A percentile compares a stretch with the other conserved stretches of the same genome.
Conservation (phyloP, 305 asterid genomes). For the Fraxinus sp. region DNA sequence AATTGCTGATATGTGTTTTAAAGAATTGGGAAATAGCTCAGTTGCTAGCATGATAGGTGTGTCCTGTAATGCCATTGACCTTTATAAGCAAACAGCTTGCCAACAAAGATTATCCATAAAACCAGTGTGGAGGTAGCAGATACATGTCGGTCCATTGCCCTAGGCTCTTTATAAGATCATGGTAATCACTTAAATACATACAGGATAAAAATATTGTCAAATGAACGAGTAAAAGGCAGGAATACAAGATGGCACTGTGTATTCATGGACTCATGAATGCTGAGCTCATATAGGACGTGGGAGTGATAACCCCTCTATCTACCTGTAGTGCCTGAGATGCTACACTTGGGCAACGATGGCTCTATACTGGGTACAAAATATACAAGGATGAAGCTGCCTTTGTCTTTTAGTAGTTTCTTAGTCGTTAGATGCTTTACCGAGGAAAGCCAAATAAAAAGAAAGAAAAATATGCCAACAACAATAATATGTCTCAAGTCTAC, state of each 20-base stretch:
- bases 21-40: not conserved
- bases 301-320: not conserved
- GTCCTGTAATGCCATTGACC: not conserved
- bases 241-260: not conserved
- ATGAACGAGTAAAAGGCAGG: not conserved
- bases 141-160: not conserved
- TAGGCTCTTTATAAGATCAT: not conserved
- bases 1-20: not conserved
- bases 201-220: not conserved
- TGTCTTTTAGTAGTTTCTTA: not conserved
- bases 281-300: not conserved
- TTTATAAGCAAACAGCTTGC: not conserved
- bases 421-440: not conserved
- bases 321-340: not conserved
- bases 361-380: not conserved
- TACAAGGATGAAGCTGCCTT: not conserved
- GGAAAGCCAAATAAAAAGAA: not conserved
- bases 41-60: not conserved
- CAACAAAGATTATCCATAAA: not conserved
- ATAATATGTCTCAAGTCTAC: not conserved
- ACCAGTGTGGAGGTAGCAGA: not conserved
- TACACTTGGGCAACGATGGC: not conserved
- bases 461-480: not conserved
- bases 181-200: not conserved
- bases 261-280: not conserved